Evolutionary conservation across 176 grass and related monocot species (phyloP).

Genomic region (Oryza meyeriana): DNA sequence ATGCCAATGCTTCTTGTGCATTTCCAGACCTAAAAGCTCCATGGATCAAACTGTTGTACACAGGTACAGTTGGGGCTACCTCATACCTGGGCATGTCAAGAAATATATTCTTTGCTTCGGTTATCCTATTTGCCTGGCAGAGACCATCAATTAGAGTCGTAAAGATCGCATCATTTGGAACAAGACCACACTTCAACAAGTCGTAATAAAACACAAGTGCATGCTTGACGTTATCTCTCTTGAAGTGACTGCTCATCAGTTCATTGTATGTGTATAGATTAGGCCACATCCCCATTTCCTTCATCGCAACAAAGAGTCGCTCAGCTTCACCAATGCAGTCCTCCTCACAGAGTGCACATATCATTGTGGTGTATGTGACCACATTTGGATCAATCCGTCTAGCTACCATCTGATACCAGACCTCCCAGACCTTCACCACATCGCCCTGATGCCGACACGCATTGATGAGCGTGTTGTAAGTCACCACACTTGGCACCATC

Average conservation of each 20-base stretch:
- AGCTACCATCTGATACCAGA: constrained; percentile 44
- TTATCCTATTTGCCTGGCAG: constrained; percentile 27
- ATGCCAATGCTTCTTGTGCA: constrained; percentile 34
- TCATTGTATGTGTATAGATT: constrained; percentile 55
- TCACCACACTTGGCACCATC: constrained; percentile 42
- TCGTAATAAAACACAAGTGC: constrained; percentile 37
- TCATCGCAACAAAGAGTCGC: constrained; percentile 33
- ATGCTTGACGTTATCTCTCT: constrained; percentile 10
- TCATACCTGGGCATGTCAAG: constrained; percentile 42
- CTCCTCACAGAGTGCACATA: constrained; percentile 46
- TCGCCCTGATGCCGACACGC: constrained; percentile 37
- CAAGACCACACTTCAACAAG: constrained; percentile 36
- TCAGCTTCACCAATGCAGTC: constrained; percentile 29
- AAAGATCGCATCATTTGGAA: constrained; percentile 43
- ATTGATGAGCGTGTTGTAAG: constrained; percentile 55
- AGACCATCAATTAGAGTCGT: constrained; percentile 52
- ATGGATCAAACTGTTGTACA: constrained; percentile 49
- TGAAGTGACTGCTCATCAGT: constrained; percentile 43
- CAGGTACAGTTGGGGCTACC: constrained; percentile 23
- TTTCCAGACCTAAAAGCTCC: constrained; percentile 49
- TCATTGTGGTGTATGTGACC: constrained; percentile 52
- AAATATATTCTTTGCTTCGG: constrained; percentile 38
- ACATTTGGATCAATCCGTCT: constrained; percentile 37
- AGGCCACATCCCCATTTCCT: constrained; percentile 38
- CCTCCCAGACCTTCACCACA: constrained; percentile 27